phyloP scores from a whole-genome alignment of 2,329 filamentous ascomycete genomes.

The Corinectria fuckeliana region DNA sequence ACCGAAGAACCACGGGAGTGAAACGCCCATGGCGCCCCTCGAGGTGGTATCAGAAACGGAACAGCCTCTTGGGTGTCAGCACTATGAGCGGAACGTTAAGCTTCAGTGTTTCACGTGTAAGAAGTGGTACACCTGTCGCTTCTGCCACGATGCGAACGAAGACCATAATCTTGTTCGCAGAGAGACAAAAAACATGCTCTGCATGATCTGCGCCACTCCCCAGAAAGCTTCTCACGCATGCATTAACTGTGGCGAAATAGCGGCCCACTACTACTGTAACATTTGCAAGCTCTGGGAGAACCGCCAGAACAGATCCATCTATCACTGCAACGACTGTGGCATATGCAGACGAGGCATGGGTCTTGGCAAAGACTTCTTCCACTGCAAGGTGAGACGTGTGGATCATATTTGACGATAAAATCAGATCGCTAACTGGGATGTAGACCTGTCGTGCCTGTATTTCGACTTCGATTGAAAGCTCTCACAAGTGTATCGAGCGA shows the following conservation, averaged over 20 bases:
- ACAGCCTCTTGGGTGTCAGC: constrained; percentile 76
- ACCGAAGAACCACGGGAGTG: constrained; percentile 54
- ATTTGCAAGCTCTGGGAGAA: constrained; percentile 99
- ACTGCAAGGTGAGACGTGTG: constrained; percentile 79
- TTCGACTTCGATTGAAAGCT: constrained; percentile 81
- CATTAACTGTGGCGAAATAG: constrained; percentile 74
- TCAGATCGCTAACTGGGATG: constrained; percentile 20
- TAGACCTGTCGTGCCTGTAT: constrained; percentile 94
- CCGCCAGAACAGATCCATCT: constrained; percentile 87
- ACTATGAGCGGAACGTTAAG: constrained; percentile 96
- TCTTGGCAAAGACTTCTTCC: constrained; percentile 94
- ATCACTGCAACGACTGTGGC: constrained; percentile 95
- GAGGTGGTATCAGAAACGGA: constrained; percentile 35
- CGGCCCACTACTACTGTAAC: constrained; percentile 90
- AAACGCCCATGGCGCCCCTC: constrained; percentile 37
- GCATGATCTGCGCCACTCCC: constrained; percentile 90
- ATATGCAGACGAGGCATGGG: constrained; percentile 92
- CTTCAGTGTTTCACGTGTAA: constrained; percentile 90
- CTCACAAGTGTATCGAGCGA: constrained; percentile 92
- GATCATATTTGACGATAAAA: neutral
- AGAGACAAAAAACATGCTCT: constrained; percentile 94
- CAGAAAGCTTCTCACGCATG: constrained; percentile 84
- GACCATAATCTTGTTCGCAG: constrained; percentile 80
- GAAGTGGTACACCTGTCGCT: constrained; percentile 92
- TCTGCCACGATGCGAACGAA: constrained; percentile 88